Conservation (phyloP, 2,329 filamentous ascomycete genomes). For the Cladosporium velox region DNA sequence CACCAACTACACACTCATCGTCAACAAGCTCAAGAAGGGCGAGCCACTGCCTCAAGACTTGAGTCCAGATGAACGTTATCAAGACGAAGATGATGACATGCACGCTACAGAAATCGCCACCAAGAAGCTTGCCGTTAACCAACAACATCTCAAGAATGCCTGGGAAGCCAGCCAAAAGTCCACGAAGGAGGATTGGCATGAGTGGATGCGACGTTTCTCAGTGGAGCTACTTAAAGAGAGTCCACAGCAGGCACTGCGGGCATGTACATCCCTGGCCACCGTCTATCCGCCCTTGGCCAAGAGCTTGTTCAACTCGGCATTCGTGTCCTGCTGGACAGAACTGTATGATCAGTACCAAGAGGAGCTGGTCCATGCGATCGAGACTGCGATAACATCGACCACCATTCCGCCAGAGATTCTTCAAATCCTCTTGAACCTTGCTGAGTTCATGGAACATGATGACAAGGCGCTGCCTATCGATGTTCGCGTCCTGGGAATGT, state of each 20-base stretch:
- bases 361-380: constrained; percentile 92
- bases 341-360: constrained; percentile 96
- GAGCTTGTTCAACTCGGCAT: constrained; percentile 97
- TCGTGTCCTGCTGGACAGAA: constrained; percentile 98
- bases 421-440: constrained; percentile 89
- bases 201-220: constrained; percentile 97
- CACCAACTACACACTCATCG: constrained; percentile 86
- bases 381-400: constrained; percentile 90
- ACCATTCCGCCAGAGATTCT: constrained; percentile 95
- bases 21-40: constrained; percentile 90
- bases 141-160: constrained; percentile 92
- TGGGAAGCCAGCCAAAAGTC: constrained; percentile 98
- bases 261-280: constrained; percentile 87
- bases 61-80: constrained; percentile 78
- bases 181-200: constrained; percentile 97
- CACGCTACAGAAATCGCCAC: constrained; percentile 80
- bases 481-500: constrained; percentile 88
- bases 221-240: constrained; percentile 93
- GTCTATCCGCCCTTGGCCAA: constrained; percentile 89
- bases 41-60: constrained; percentile 94
- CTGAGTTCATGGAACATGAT: constrained; percentile 99
- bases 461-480: constrained; percentile 98
- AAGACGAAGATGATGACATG: constrained; percentile 70
- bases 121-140: constrained; percentile 96
- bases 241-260: constrained; percentile 89